Percentiles rank a stretch among this genome's conserved stretches.
phyloP scores from a whole-genome alignment of 2,329 filamentous ascomycete species.

The Aaosphaeria pasadenensis region DNA sequence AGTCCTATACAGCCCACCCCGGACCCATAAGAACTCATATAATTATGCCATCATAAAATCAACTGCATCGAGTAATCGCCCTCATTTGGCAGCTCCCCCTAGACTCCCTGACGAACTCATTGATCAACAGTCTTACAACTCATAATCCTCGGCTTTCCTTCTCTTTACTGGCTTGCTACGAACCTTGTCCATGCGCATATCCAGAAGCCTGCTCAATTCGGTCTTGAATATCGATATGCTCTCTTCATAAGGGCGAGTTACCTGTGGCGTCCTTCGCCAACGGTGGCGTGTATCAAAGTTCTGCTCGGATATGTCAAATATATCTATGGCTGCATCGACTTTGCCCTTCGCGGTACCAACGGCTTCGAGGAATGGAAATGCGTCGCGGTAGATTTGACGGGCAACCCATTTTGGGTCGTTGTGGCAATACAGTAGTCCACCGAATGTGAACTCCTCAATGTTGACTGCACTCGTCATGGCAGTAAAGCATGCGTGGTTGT shows the following conservation, averaged over 20 bases:
- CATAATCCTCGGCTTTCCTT: too few species aligned
- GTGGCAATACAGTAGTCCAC: conserved; percentile 8
- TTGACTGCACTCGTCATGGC: conserved; percentile 25
- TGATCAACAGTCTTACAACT: too few species aligned
- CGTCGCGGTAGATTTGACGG: conserved; percentile 33
- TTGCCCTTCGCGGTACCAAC: conserved; percentile 23
- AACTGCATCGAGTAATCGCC: too few species aligned
- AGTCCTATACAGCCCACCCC: too few species aligned
- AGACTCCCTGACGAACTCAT: too few species aligned
- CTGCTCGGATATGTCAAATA: conserved; percentile 11
- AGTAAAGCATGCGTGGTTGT: conserved; percentile 34
- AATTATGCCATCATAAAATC: too few species aligned
- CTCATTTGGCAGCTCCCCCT: too few species aligned
- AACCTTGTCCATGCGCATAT: conserved; percentile 12
- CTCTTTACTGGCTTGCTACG: too few species aligned
- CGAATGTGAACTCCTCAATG: conserved; percentile 21
- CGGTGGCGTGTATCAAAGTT: conserved; percentile 1
- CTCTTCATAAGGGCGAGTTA: background rate
- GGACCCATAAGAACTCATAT: too few species aligned
- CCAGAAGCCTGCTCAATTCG: conserved; percentile 17
- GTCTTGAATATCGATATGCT: conserved; percentile 7
- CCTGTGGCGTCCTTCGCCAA: background rate
- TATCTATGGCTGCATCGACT: conserved; percentile 26
- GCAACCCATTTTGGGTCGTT: conserved; percentile 11
- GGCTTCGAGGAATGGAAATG: conserved; percentile 35